These are phyloP conservation scores for Globisporangium uncinulatum DNA, from an alignment of 352 stramenopile genomes.

Conservation along the genomic window DNA sequence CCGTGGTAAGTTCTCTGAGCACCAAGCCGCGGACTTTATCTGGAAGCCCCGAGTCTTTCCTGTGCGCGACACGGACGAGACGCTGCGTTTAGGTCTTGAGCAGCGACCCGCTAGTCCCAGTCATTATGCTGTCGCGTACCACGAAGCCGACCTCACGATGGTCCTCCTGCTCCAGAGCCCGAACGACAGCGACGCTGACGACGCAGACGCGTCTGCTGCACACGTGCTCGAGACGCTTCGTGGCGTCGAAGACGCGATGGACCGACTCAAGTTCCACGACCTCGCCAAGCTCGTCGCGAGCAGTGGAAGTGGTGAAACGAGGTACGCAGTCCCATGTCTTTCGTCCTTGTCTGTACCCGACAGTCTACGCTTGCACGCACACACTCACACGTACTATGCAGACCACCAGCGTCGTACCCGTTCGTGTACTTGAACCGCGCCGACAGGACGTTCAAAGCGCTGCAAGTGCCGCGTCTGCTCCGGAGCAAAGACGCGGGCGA, in stretches of 20 bases:
- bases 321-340: not conserved
- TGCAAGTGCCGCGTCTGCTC: conserved; percentile 45
- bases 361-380: too few species aligned
- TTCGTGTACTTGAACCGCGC: conserved; percentile 60
- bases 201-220: not conserved
- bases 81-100: too few species aligned
- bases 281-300: conserved; percentile 26
- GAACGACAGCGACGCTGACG: conserved; percentile 10
- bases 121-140: conserved; percentile 28
- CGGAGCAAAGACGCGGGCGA: conserved; percentile 38
- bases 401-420: conserved; percentile 14
- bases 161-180: conserved; percentile 27
- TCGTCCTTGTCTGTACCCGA: conserved; percentile 1
- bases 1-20: conserved; percentile 13
- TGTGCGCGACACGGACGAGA: not conserved
- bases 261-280: conserved; percentile 22
- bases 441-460: conserved; percentile 44
- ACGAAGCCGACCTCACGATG: conserved; percentile 49
- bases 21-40: conserved; percentile 22
- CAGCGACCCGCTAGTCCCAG: not conserved
- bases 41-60: conserved; percentile 41
- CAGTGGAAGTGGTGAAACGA: not conserved
- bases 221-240: conserved; percentile 3
- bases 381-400: not conserved
- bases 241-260: conserved; percentile 10